Percentiles rank a stretch among this genome's conserved stretches.
Conservation (phyloP, 768 basidiomycete species). For the Tephrocybe rancida region DNA sequence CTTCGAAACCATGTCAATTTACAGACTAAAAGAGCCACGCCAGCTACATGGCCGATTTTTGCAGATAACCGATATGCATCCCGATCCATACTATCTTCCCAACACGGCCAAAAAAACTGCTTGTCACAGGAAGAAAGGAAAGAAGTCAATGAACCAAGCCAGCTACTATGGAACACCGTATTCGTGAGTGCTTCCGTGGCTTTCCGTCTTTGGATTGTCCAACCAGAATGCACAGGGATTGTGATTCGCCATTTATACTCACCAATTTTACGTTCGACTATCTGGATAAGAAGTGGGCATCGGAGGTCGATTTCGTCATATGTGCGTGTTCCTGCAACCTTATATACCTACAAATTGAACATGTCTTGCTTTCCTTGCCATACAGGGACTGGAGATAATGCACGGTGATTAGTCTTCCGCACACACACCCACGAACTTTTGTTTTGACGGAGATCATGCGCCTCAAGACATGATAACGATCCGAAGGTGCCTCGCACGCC, state of each 20-base stretch:
- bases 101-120: constrained; percentile 57
- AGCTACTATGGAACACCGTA: constrained; percentile 70
- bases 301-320: constrained; percentile 88
- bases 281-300: constrained; percentile 77
- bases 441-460: constrained; percentile 3
- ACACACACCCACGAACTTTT: not conserved
- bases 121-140: constrained; percentile 69
- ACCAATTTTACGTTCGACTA: constrained; percentile 83
- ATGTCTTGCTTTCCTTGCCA: not conserved
- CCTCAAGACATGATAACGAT: constrained; percentile 80
- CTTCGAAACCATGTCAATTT: not conserved
- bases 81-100: constrained; percentile 65
- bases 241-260: constrained; percentile 81
- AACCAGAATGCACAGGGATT: no score
- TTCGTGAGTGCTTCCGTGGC: constrained; percentile 46
- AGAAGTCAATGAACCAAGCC: constrained; percentile 52
- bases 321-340: constrained; percentile 47
- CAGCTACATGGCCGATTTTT: constrained; percentile 74
- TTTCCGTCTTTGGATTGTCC: not conserved
- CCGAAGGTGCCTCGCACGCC: constrained; percentile 77
- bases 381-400: constrained; percentile 79
- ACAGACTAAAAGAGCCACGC: constrained; percentile 36
- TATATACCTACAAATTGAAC: constrained; percentile 5
- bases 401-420: constrained; percentile 43
- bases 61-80: constrained; percentile 85